Evolutionary conservation across 768 basidiomycete genomes (phyloP).

Genomic region (Pulveroboletus sp.): DNA sequence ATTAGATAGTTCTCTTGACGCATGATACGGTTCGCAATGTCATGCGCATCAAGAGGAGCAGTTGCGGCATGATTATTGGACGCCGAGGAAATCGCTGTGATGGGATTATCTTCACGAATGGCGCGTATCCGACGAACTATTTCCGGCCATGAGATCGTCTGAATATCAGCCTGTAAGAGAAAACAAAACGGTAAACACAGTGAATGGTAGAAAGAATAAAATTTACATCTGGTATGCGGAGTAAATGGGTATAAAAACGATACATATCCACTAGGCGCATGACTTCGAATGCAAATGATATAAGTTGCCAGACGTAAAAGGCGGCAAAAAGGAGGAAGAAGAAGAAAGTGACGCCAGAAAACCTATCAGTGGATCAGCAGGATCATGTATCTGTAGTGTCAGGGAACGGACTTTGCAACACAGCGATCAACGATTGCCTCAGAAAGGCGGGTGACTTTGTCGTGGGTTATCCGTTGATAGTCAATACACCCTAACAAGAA

Average conservation of each 20-base stretch:
- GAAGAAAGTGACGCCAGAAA: constrained; percentile 81
- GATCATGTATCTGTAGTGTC: background rate
- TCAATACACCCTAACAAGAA: constrained; percentile 95
- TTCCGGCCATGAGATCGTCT: constrained; percentile 96
- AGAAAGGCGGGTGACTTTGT: constrained; percentile 64
- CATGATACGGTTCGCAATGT: constrained; percentile 96
- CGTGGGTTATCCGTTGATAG: constrained; percentile 74
- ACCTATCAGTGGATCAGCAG: constrained; percentile 43
- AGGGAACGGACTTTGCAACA: constrained; percentile 65
- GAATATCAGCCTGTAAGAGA: constrained; percentile 86
- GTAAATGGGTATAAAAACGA: constrained; percentile 90
- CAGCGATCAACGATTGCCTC: constrained; percentile 84
- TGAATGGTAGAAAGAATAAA: background rate
- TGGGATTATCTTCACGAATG: constrained; percentile 90
- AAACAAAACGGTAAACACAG: constrained; percentile 12
- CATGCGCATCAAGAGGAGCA: constrained; percentile 94
- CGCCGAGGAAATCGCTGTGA: constrained; percentile 79
- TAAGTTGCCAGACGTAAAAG: constrained; percentile 88
- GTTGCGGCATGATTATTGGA: constrained; percentile 49
- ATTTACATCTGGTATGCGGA: constrained; percentile 90
- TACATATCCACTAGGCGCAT: constrained; percentile 90
- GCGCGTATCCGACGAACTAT: constrained; percentile 86
- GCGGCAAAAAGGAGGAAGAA: constrained; percentile 82
- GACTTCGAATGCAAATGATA: constrained; percentile 72
- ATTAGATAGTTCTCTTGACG: constrained; percentile 98